Conservation (phyloP, 306 rosid species). For the Cicer judaicum region DNA sequence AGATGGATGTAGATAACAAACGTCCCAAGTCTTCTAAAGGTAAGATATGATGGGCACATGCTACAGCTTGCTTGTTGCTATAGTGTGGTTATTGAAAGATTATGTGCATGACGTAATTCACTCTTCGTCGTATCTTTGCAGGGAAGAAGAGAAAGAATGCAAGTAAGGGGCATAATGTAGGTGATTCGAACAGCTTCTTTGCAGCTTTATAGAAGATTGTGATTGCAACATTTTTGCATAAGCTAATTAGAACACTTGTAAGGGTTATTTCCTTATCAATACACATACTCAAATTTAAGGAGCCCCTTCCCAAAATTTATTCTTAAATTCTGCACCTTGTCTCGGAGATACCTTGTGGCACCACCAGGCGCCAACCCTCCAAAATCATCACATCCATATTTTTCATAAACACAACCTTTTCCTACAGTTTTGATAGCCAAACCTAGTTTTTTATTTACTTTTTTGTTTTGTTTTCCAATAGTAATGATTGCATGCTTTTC, state of each 20-base stretch:
- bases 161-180: constrained; percentile 40
- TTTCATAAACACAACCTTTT: background rate
- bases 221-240: constrained; percentile 14
- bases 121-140: constrained; percentile 45
- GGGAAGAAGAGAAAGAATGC: constrained; percentile 58
- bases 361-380: background rate
- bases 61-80: background rate
- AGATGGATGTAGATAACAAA: constrained; percentile 64
- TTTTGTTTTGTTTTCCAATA: background rate
- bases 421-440: constrained; percentile 1
- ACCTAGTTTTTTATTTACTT: background rate
- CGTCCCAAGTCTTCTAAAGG: constrained; percentile 54
- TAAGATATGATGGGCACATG: constrained; percentile 33
- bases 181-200: constrained; percentile 53
- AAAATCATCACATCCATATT: background rate
- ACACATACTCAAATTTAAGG: constrained; percentile 14
- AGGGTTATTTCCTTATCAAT: constrained; percentile 1
- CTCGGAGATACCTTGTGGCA: background rate
- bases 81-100: constrained; percentile 25
- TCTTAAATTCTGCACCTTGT: background rate
- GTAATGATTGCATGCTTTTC: background rate
- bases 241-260: background rate
- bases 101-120: constrained; percentile 12
- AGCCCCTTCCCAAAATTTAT: background rate
- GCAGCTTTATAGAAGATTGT: constrained; percentile 58